A percentile compares a stretch with the other conserved stretches of the same genome.
Evolutionary conservation across 129 eudicot species (phyloP).

Genomic region (Apium graveolens): DNA sequence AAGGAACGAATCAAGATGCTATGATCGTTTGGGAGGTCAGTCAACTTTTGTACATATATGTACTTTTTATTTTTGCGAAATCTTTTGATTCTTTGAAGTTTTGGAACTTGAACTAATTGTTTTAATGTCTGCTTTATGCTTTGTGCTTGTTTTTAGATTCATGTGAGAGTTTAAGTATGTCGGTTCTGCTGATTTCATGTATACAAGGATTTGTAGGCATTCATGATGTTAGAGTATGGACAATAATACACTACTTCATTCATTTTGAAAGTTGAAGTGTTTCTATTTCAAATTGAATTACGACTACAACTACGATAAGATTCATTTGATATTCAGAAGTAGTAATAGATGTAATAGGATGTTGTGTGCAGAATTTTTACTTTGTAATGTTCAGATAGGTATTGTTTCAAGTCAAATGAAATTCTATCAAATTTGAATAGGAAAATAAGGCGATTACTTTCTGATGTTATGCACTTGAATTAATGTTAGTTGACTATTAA

Average conservation of each 20-base stretch:
- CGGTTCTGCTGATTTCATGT: neutral
- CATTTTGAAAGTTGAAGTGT: neutral
- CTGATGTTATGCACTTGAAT: neutral
- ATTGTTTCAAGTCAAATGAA: neutral
- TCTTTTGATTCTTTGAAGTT: too few species aligned
- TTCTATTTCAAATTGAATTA: neutral
- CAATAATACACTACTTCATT: neutral
- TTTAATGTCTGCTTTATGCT: neutral
- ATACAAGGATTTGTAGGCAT: neutral
- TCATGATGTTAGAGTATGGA: neutral
- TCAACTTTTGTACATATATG: too few species aligned
- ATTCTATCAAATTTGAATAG: neutral
- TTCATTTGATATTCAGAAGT: neutral
- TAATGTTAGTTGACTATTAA: neutral
- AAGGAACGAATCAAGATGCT: slow-evolving; percentile 92
- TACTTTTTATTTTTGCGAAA: too few species aligned
- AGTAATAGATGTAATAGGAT: neutral
- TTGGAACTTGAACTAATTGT: neutral
- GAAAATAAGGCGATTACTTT: neutral
- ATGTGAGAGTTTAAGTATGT: neutral
- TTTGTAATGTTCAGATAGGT: neutral
- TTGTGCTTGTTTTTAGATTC: too few species aligned
- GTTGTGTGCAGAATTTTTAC: neutral
- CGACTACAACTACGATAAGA: too few species aligned
- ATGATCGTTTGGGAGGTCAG: slow-evolving; percentile 99